Evolutionary conservation across 176 grass and related monocot species (phyloP), one percentile per base, ranked within the genome.

Genomic region (Pontederia crassipes): DNA sequence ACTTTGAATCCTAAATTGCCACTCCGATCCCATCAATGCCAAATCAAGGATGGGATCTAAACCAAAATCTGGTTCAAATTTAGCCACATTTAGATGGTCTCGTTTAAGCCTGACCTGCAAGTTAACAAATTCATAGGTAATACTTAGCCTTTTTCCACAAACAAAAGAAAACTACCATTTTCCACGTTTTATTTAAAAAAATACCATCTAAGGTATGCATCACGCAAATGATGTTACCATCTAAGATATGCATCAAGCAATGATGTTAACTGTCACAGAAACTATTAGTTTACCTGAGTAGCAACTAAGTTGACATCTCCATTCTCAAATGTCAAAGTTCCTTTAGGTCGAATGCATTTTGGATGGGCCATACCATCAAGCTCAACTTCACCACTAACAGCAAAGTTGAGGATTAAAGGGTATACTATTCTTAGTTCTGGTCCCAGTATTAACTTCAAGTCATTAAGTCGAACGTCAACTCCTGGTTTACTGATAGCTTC

Each of bases 11-110:
- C 80, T 97, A 68, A 91, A 88, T 82, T 97, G 87, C 93, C 93
- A 97, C 58, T 97, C 87, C 45, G 93, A 87, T 85, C 92, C 92
- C 58, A 97, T 81, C 66, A 97, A 79, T 68, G 87, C 74, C 12
- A 97, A 83, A 83, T 97, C 92, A 45, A 97, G 79, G 74, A 78
- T 78, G 68, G 92, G 87, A 80, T 97, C 92, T 61, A 97, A 82
- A 75, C 92, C 92, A 80, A 97, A 81, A 80, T 97, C 92, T n/a
- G 92, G 84, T 61, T 97, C 92, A 74, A 97, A 97, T 68, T 97
- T 97, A 28, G 92, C 87, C 49, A 81, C 73, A 83, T 97, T 88
- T 66, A 91, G 84, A 85, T 97, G 87, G 48, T 97, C 87, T 27
- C 75, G 81, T 82, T 97, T 97, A 67, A 97, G 84, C 78, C 92